Conservation (phyloP, 106 monocot genomes). For the Agapanthus africanus region DNA sequence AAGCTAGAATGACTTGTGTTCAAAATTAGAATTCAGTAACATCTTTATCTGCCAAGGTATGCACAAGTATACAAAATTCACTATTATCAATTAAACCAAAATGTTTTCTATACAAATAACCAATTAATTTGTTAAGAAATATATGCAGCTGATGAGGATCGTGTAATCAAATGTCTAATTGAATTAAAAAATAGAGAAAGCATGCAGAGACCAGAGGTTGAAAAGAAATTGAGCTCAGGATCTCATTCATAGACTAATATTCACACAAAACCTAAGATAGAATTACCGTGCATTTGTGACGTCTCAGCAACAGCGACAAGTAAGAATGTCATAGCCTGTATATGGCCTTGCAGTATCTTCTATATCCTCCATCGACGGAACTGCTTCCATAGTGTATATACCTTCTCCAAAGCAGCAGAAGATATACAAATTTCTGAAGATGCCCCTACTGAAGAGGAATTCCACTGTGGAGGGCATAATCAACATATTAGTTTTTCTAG, state of each 20-base stretch:
- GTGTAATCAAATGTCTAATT: neutral
- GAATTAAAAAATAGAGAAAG: neutral
- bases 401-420: slow-evolving; percentile 42
- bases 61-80: neutral
- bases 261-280: no score
- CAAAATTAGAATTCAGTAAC: neutral
- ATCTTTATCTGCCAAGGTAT: no score
- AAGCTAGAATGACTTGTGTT: no score
- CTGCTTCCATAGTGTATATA: slow-evolving; percentile 33
- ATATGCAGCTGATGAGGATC: neutral
- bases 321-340: slow-evolving; percentile 40
- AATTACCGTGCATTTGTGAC: neutral
- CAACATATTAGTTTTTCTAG: neutral
- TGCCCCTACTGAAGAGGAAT: slow-evolving; percentile 66
- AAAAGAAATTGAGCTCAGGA: neutral
- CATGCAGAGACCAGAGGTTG: neutral
- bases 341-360: slow-evolving; percentile 46
- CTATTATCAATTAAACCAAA: neutral
- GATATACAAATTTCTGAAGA: slow-evolving; percentile 39
- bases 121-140: no score
- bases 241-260: no score
- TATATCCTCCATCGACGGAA: slow-evolving; percentile 48
- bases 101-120: neutral
- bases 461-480: slow-evolving; percentile 18
- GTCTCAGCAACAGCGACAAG: slow-evolving; percentile 53